These are phyloP conservation scores for Cladosporium velox DNA, from an alignment of 2,329 filamentous ascomycete species.

Conservation along the genomic window DNA sequence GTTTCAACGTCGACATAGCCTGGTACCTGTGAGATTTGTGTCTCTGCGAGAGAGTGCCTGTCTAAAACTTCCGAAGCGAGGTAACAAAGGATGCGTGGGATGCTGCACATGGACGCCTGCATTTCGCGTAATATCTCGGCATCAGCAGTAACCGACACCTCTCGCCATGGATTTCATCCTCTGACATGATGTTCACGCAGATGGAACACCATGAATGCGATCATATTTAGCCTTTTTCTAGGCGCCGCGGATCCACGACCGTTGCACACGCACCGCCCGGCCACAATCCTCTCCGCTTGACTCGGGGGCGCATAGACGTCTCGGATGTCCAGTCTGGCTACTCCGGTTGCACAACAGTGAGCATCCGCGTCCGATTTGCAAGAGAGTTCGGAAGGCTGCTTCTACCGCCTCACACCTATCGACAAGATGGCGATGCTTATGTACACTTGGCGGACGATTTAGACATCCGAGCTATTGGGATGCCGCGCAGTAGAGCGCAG, in stretches of 20 bases:
- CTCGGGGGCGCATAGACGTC: neutral
- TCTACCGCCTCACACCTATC: neutral
- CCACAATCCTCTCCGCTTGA: slow-evolving; percentile 2
- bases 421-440: neutral
- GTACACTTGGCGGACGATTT: slow-evolving; percentile 6
- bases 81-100: neutral
- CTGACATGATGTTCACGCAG: neutral
- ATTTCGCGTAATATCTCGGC: neutral
- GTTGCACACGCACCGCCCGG: neutral
- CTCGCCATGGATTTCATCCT: neutral
- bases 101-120: neutral
- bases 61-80: neutral
- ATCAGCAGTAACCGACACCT: slow-evolving; percentile 7
- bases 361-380: neutral
- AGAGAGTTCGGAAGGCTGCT: neutral
- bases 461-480: slow-evolving; percentile 14
- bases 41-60: neutral
- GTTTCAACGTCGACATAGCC: neutral
- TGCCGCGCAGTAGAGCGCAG: neutral
- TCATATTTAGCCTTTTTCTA: slow-evolving; percentile 1
- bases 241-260: slow-evolving; percentile 9
- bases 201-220: neutral
- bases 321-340: slow-evolving; percentile 7
- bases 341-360: slow-evolving; percentile 11
- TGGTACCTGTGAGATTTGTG: slow-evolving; percentile 4